Percentiles rank a stretch among this genome's conserved stretches.
Evolutionary conservation across 768 basidiomycete species (phyloP).

Genomic region (Pleurotus citrinopileatus): DNA sequence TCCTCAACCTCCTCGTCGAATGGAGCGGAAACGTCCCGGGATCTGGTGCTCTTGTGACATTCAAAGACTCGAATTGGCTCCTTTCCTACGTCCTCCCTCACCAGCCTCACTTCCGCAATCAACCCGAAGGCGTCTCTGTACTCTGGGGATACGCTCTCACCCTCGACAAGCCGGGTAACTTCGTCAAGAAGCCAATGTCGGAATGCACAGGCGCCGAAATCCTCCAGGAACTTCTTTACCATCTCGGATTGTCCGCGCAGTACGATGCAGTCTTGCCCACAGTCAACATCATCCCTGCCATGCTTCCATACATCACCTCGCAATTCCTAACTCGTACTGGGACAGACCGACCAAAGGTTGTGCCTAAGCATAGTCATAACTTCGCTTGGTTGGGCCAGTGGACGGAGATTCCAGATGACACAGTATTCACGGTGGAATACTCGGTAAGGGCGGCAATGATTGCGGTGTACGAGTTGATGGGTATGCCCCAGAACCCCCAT

Average conservation of each 20-base stretch:
- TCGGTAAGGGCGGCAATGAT: background rate
- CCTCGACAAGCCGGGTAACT: slow-evolving; percentile 2
- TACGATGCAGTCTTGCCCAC: slow-evolving; percentile 1
- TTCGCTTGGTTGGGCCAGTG: slow-evolving; percentile 5
- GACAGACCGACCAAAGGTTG: background rate
- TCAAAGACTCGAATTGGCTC: slow-evolving; percentile 7
- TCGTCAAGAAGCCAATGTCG: slow-evolving; percentile 1
- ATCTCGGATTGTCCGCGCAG: background rate
- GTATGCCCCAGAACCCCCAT: slow-evolving; percentile 1
- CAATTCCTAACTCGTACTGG: background rate
- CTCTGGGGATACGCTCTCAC: slow-evolving; percentile 1
- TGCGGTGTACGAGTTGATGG: slow-evolving; percentile 7
- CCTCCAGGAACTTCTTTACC: slow-evolving; percentile 3
- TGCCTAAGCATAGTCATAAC: slow-evolving; percentile 1
- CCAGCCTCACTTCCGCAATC: slow-evolving; percentile 3
- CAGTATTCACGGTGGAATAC: slow-evolving; percentile 5
- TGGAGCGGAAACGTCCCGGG: slow-evolving; percentile 2
- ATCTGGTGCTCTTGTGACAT: slow-evolving; percentile 1
- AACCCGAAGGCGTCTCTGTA: background rate
- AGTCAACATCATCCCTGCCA: slow-evolving; percentile 7
- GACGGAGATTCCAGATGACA: slow-evolving; percentile 7
- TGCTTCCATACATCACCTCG: slow-evolving; percentile 6
- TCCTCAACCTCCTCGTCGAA: slow-evolving; percentile 2
- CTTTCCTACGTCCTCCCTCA: slow-evolving; percentile 9
- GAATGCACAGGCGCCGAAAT: slow-evolving; percentile 3